These are phyloP conservation scores for Lodderomyces theae DNA, from an alignment of 1,139 yeast species.

Conservation along the genomic window DNA sequence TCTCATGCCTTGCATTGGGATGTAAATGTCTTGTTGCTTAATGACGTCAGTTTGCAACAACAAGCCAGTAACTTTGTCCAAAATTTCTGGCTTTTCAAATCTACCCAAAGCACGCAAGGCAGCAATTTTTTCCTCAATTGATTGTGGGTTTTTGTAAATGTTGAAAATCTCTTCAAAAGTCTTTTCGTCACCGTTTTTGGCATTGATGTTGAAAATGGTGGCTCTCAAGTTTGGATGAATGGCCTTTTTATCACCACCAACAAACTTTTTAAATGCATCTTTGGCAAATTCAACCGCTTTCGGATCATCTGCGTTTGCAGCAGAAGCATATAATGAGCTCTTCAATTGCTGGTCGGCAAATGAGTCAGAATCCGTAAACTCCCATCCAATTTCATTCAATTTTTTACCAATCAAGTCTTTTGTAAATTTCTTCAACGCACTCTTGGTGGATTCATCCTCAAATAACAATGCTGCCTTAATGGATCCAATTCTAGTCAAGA, in stretches of 20 bases:
- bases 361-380: constrained; percentile 57
- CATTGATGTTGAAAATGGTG: constrained; percentile 65
- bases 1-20: constrained; percentile 73
- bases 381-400: constrained; percentile 66
- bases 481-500: constrained; percentile 51
- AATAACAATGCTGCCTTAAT: constrained; percentile 68
- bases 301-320: constrained; percentile 59
- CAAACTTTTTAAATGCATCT: constrained; percentile 55
- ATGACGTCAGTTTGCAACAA: constrained; percentile 67
- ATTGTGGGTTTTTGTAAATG: constrained; percentile 63
- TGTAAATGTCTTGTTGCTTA: constrained; percentile 77
- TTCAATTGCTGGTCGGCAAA: constrained; percentile 76
- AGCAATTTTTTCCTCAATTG: constrained; percentile 71
- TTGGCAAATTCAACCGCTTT: constrained; percentile 53
- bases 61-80: constrained; percentile 58
- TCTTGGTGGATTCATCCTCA: constrained; percentile 55
- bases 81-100: constrained; percentile 56
- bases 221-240: constrained; percentile 81
- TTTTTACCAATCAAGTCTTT: constrained; percentile 60
- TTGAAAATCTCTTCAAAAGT: constrained; percentile 63
- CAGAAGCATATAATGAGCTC: constrained; percentile 66
- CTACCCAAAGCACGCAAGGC: constrained; percentile 77
- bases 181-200: constrained; percentile 60
- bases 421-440: constrained; percentile 58
- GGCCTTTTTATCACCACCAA: constrained; percentile 65